These are phyloP conservation scores for Pichia ethanolica DNA, from an alignment of 805 yeast species.

Conservation along the genomic window DNA sequence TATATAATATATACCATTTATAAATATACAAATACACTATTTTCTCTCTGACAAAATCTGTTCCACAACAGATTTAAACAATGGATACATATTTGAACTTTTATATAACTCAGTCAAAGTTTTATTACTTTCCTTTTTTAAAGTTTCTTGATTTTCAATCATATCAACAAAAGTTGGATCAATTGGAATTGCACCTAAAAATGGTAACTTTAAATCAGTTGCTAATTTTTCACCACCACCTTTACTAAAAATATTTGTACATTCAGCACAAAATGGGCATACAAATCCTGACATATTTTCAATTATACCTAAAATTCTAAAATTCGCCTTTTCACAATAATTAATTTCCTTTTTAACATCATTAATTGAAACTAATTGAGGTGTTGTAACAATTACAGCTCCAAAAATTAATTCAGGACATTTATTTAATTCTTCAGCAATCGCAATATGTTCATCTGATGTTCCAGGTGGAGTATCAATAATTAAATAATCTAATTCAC, in stretches of 20 bases:
- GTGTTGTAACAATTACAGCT: slow-evolving; percentile 92
- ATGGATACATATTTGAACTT: slow-evolving; percentile 31
- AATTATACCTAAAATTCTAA: slow-evolving; percentile 74
- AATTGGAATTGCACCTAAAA: slow-evolving; percentile 84
- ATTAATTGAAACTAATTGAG: slow-evolving; percentile 87
- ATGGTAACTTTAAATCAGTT: slow-evolving; percentile 50
- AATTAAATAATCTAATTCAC: slow-evolving; percentile 64
- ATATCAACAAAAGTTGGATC: slow-evolving; percentile 87
- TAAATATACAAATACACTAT: background rate
- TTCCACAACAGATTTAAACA: slow-evolving; percentile 41
- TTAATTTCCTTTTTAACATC: slow-evolving; percentile 93
- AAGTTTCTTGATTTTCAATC: slow-evolving; percentile 75
- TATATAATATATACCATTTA: background rate
- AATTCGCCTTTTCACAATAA: slow-evolving; percentile 80
- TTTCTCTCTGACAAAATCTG: slow-evolving; percentile 22
- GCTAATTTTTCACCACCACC: slow-evolving; percentile 86
- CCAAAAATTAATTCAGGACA: slow-evolving; percentile 67
- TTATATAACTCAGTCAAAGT: slow-evolving; percentile 32
- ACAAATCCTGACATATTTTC: slow-evolving; percentile 97
- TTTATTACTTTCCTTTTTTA: slow-evolving; percentile 34
- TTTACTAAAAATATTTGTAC: slow-evolving; percentile 83
- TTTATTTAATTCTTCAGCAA: slow-evolving; percentile 79
- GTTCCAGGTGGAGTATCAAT: slow-evolving; percentile 99
- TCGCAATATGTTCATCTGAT: slow-evolving; percentile 94
- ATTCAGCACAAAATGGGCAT: slow-evolving; percentile 89